Base-by-base conservation (phyloP, 1,284 basidiomycete species). In the Sporisorium exsertum region DNA sequence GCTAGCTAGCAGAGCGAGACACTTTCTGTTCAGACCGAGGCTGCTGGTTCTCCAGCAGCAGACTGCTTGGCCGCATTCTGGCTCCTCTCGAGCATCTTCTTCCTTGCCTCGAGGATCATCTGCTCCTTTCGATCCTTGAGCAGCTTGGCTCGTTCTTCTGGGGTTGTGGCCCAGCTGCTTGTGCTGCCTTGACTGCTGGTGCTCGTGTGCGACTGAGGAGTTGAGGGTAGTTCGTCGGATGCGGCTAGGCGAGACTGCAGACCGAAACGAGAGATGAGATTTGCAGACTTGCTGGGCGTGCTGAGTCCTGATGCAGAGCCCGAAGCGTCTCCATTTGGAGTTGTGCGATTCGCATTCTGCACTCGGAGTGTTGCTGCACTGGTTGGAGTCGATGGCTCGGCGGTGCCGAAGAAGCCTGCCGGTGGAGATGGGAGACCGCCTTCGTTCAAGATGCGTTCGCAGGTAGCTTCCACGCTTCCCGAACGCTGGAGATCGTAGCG, bases 401-500 rank as follows among this genome's bases (percentile, higher is more conserved):
- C 65, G 18, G 76, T 62, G 18, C 66, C 65, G 18, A 78, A 76
- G 63, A 80, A 72, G 50, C 78, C 76, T 2, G 72, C 69, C 16
- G 78, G 72, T 10, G 78, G 72, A 0, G 62, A 53, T 15, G 81
- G 81, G 5, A 83, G 75, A 45, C 69, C 77, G 32, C 81, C 81
- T 26, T 82, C 77, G 64, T 77, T 79, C 27, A 83, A 54, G 32
- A 83, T 83, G 18, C 67, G 60, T 49, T 83, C 81, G 22, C 79
- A 81, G 5, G 81, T 83, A 7, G 64, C 81, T 60, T 83, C 81
- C 2, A 76, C 79, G 35, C 70, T 78, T 9, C 81, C 78, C 0
- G 79, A 75, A 5, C 74, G 58, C 29, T 73, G 64, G 6, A 83
- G 72, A 49, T 83, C 81, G 58, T 80, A 82, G 18, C 81, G 79